These are phyloP conservation scores for Diaporthe batatas DNA, from an alignment of 2,329 filamentous ascomycete genomes.

Conservation along the genomic window DNA sequence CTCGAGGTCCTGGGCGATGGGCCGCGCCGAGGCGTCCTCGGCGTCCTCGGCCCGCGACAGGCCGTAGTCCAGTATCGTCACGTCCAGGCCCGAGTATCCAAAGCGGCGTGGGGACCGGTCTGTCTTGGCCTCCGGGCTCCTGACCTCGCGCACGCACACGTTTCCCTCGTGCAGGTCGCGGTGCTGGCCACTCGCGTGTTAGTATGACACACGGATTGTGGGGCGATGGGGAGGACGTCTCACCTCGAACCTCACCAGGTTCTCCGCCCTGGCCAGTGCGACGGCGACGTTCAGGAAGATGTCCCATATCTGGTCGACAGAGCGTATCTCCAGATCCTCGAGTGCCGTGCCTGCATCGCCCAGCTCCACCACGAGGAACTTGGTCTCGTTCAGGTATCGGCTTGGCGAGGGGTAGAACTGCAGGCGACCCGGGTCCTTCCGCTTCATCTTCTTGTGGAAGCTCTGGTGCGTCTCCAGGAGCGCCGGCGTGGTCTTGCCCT, in stretches of 20 bases:
- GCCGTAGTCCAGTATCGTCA: slow-evolving; percentile 76
- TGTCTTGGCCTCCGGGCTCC: slow-evolving; percentile 49
- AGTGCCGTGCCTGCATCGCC: slow-evolving; percentile 73
- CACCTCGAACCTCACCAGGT: slow-evolving; percentile 71
- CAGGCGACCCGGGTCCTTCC: slow-evolving; percentile 66
- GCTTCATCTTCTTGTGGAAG: slow-evolving; percentile 67
- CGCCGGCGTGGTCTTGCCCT: slow-evolving; percentile 66
- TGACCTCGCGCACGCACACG: slow-evolving; percentile 66
- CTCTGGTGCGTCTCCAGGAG: slow-evolving; percentile 71
- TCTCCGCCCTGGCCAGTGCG: slow-evolving; percentile 71
- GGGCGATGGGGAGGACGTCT: slow-evolving; percentile 31
- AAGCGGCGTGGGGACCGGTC: slow-evolving; percentile 57
- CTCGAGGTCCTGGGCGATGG: slow-evolving; percentile 71
- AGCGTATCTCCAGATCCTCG: slow-evolving; percentile 67
- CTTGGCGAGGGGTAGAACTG: slow-evolving; percentile 75
- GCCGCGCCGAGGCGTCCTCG: slow-evolving; percentile 52
- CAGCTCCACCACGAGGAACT: slow-evolving; percentile 72
- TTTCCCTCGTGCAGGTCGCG: slow-evolving; percentile 77
- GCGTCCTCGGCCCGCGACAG: slow-evolving; percentile 69
- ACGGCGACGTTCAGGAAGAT: slow-evolving; percentile 72
- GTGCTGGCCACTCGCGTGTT: slow-evolving; percentile 58
- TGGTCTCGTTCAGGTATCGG: slow-evolving; percentile 68
- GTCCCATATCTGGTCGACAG: slow-evolving; percentile 70
- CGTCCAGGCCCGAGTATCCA: slow-evolving; percentile 72
- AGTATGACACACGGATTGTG: neutral